Percentiles rank a stretch among this genome's conserved stretches.
phyloP scores from a whole-genome alignment of 371 early-diverging fungal species.

The Blakeslea trispora region DNA sequence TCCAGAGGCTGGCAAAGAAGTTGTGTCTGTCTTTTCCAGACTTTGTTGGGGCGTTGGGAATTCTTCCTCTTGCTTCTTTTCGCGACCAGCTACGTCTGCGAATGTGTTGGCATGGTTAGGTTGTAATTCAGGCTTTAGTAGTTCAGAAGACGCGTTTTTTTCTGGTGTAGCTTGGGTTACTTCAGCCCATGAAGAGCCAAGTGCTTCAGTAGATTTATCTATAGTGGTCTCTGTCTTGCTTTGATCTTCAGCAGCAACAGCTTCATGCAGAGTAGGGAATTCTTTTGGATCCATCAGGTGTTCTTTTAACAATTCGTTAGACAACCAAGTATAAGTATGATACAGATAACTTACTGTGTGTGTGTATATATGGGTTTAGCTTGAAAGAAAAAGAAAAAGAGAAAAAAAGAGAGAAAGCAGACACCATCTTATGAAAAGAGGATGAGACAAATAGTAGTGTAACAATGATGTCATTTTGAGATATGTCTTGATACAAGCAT shows the following conservation, averaged over 20 bases:
- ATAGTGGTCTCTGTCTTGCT: background rate
- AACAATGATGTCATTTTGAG: background rate
- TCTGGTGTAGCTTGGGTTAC: constrained; percentile 20
- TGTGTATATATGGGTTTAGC: background rate
- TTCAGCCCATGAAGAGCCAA: constrained; percentile 36
- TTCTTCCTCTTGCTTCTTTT: constrained; percentile 25
- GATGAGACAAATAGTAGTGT: background rate
- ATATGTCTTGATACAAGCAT: too few species aligned
- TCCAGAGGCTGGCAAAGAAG: constrained; percentile 20
- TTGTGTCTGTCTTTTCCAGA: constrained; percentile 5
- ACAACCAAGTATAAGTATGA: too few species aligned
- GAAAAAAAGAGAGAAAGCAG: background rate
- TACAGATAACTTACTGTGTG: background rate
- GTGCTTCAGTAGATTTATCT: constrained; percentile 4
- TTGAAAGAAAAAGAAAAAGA: background rate
- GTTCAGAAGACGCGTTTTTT: constrained; percentile 3
- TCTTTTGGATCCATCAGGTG: constrained; percentile 20
- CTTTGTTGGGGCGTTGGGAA: constrained; percentile 40
- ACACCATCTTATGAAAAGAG: background rate
- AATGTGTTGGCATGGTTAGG: constrained; percentile 7
- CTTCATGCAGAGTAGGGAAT: constrained; percentile 29
- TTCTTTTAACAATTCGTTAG: background rate
- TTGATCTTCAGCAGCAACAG: background rate
- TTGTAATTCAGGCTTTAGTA: background rate
- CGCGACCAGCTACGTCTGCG: constrained; percentile 33